Conservation (phyloP, 768 basidiomycete genomes). For the Leccinum olivaceopallidum region DNA sequence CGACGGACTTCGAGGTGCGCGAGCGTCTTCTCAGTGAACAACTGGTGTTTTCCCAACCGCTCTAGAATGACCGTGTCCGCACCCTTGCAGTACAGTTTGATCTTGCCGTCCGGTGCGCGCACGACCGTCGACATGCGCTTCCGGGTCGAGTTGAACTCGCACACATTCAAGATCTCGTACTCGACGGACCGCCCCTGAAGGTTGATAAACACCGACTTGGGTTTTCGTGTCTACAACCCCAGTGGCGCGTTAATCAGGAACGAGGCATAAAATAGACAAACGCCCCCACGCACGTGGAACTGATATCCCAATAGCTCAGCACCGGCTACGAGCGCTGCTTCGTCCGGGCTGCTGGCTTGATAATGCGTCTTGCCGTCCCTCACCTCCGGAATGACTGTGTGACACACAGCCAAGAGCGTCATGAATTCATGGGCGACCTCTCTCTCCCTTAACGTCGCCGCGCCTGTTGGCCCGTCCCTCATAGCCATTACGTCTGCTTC, state of each 20-base stretch:
- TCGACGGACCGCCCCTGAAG: conserved; percentile 71
- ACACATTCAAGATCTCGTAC: conserved; percentile 92
- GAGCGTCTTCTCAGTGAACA: conserved; percentile 83
- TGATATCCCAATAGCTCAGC: conserved; percentile 91
- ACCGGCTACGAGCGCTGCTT: conserved; percentile 93
- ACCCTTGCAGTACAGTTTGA: conserved; percentile 96
- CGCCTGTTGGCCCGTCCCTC: background rate
- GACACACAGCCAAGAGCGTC: conserved; percentile 89
- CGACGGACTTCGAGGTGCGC: conserved; percentile 81
- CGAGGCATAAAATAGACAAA: background rate
- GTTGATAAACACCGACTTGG: conserved; percentile 78
- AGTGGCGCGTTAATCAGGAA: background rate
- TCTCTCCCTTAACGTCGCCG: conserved; percentile 34
- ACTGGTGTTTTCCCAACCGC: conserved; percentile 81
- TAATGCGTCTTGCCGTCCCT: conserved; percentile 88
- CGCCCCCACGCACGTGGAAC: conserved; percentile 74
- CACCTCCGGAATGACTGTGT: conserved; percentile 96
- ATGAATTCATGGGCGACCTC: conserved; percentile 71
- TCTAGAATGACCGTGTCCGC: conserved; percentile 98
- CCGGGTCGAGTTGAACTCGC: conserved; percentile 98
- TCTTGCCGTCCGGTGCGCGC: conserved; percentile 81
- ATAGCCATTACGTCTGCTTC: conserved; percentile 33
- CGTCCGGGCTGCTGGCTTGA: conserved; percentile 97
- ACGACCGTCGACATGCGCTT: conserved; percentile 98
- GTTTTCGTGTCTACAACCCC: conserved; percentile 83